Conservation (phyloP, 192 early-diverging fungal species). For the Kappamyces sp. region DNA sequence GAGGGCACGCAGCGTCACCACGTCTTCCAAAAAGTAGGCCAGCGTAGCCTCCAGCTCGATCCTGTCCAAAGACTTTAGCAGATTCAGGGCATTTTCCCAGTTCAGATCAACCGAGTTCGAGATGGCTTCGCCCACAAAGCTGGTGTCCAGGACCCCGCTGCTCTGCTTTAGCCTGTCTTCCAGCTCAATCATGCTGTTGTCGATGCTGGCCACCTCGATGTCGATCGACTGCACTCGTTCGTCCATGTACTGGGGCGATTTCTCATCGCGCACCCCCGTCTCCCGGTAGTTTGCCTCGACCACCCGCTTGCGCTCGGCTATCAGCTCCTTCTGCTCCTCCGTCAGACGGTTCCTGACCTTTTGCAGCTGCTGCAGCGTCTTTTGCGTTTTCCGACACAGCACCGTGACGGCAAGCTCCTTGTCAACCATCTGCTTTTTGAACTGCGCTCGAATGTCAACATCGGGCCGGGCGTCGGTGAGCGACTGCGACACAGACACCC, state of each 20-base stretch:
- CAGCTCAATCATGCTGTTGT: conserved; percentile 21
- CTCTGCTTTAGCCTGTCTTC: conserved; percentile 19
- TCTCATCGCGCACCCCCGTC: conserved; percentile 30
- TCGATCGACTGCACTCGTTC: conserved; percentile 38
- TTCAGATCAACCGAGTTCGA: conserved; percentile 23
- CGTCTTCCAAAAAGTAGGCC: conserved; percentile 36
- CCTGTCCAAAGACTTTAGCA: conserved; percentile 32
- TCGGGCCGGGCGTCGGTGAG: conserved; percentile 5
- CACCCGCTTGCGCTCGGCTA: conserved; percentile 38
- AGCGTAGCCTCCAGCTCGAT: conserved; percentile 34
- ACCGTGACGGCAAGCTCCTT: conserved; percentile 37
- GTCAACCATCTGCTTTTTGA: conserved; percentile 48
- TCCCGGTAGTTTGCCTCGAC: conserved; percentile 31
- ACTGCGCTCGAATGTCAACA: conserved; percentile 31
- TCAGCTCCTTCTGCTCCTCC: conserved; percentile 40
- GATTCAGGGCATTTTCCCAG: conserved; percentile 46
- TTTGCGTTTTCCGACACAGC: conserved; percentile 26
- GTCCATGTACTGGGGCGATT: conserved; percentile 46
- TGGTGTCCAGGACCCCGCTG: conserved; percentile 5
- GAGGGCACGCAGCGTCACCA: conserved; percentile 22
- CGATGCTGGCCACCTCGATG: conserved; percentile 32
- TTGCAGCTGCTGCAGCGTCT: conserved; percentile 28
- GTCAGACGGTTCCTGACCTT: conserved; percentile 21
- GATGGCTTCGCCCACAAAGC: conserved; percentile 1
- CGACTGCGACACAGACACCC: conserved; percentile 3